Conservation (phyloP, 805 yeast genomes). For the Pichia rugopelliculosa region DNA sequence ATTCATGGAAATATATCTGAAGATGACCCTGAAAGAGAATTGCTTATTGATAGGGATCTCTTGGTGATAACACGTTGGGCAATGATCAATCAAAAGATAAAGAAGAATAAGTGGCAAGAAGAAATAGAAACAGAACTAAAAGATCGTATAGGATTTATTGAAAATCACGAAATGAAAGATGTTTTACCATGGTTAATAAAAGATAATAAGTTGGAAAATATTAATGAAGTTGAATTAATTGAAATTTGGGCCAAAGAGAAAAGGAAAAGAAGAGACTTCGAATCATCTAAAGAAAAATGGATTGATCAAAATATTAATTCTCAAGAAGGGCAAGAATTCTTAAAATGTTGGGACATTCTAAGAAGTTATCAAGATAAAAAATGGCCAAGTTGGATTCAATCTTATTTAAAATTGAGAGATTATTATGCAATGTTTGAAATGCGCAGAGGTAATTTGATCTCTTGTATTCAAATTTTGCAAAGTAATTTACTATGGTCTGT, state of each 20-base stretch:
- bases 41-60: constrained; percentile 25
- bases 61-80: constrained; percentile 23
- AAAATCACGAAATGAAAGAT: constrained; percentile 12
- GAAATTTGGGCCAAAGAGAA: constrained; percentile 11
- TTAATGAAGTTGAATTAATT: constrained; percentile 19
- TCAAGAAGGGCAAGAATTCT: constrained; percentile 14
- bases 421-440: constrained; percentile 64
- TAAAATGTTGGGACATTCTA: constrained; percentile 23
- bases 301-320: constrained; percentile 17
- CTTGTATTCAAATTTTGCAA: constrained; percentile 20
- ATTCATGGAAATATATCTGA: constrained; percentile 17
- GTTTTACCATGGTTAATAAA: constrained; percentile 9
- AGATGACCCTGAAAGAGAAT: constrained; percentile 17
- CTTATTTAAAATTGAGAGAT: constrained; percentile 72
- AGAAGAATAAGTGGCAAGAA: constrained; percentile 5
- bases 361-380: constrained; percentile 21
- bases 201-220: background rate
- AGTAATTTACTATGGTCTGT: constrained; percentile 25
- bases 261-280: background rate
- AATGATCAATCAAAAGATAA: constrained; percentile 13
- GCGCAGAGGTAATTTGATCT: constrained; percentile 30
- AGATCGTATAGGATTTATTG: constrained; percentile 24
- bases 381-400: constrained; percentile 72
- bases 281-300: constrained; percentile 14
- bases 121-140: constrained; percentile 17